These are phyloP conservation scores for Silene coronaria DNA, from an alignment of 179 eudicot genomes.

Conservation along the genomic window DNA sequence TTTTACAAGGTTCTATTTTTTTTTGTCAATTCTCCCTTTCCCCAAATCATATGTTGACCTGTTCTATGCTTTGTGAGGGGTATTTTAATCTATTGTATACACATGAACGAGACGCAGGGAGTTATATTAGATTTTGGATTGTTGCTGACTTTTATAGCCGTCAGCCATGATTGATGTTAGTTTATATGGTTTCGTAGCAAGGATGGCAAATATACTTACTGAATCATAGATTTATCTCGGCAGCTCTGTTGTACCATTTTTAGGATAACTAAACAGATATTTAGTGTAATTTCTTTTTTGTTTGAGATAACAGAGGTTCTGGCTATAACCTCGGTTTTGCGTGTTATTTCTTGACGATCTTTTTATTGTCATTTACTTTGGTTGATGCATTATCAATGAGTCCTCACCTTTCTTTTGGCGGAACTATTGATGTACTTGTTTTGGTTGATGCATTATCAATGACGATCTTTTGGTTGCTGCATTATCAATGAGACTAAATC, in stretches of 20 bases:
- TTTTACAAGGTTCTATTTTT: constrained; percentile 13
- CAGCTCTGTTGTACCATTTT: constrained; percentile 28
- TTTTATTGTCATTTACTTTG: not conserved
- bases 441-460: too few relatives aligned
- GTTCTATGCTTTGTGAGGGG: too few relatives aligned
- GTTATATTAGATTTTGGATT: too few relatives aligned
- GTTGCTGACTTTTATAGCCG: not conserved
- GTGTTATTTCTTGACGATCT: not conserved
- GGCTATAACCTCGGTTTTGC: not conserved
- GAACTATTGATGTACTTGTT: too few relatives aligned
- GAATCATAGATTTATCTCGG: constrained; percentile 17
- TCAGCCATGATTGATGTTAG: constrained; percentile 14
- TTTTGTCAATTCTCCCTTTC: constrained; percentile 6
- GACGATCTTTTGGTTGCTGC: too few relatives aligned
- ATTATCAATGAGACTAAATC: too few relatives aligned
- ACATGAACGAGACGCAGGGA: too few relatives aligned
- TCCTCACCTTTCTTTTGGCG: too few relatives aligned
- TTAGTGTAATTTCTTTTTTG: too few relatives aligned
- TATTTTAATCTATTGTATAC: too few relatives aligned
- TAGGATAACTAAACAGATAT: too few relatives aligned
- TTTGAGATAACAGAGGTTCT: not conserved
- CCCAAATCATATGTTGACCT: not conserved
- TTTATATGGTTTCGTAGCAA: not conserved
- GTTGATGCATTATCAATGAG: not conserved
- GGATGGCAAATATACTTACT: constrained; percentile 10